A percentile compares a stretch with the other conserved stretches of the same genome.
Evolutionary conservation across 1,284 basidiomycete species (phyloP).

Genomic region (Ceratobasidium sp.): DNA sequence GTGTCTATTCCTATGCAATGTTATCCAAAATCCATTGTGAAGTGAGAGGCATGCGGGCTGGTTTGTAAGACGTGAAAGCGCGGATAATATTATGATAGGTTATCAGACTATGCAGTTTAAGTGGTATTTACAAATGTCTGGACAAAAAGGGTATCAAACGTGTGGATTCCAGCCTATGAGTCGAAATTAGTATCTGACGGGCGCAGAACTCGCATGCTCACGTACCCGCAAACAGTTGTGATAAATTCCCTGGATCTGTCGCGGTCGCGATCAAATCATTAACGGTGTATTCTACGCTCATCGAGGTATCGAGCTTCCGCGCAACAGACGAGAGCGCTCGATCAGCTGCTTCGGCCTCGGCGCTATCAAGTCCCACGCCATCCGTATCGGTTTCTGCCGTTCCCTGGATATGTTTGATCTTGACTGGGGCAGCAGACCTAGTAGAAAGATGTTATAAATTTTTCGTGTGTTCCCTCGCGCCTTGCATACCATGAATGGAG

Average conservation of each 20-base stretch:
- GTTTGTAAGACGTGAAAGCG: too few species aligned
- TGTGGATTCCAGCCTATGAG: conserved; percentile 38
- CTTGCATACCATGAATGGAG: conserved; percentile 80
- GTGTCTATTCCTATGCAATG: conserved; percentile 38
- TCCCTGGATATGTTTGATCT: conserved; percentile 52
- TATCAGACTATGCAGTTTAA: too few species aligned
- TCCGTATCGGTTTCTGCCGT: conserved; percentile 50
- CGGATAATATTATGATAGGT: too few species aligned
- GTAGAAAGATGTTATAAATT: neutral
- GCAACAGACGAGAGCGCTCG: conserved; percentile 81
- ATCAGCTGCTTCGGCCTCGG: conserved; percentile 86
- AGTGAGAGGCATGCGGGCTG: neutral
- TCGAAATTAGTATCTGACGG: neutral
- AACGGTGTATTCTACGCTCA: conserved; percentile 92
- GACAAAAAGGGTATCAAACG: neutral
- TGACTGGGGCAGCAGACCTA: conserved; percentile 77
- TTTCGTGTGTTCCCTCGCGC: neutral
- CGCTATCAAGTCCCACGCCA: conserved; percentile 65
- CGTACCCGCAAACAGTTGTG: conserved; percentile 76
- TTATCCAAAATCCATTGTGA: conserved; percentile 34
- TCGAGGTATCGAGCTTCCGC: conserved; percentile 79
- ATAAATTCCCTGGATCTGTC: conserved; percentile 77
- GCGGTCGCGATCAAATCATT: conserved; percentile 94
- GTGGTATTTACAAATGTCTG: too few species aligned
- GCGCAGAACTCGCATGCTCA: neutral